Conservation (phyloP, 331 rosid genomes). For the Pyrus hybrid region DNA sequence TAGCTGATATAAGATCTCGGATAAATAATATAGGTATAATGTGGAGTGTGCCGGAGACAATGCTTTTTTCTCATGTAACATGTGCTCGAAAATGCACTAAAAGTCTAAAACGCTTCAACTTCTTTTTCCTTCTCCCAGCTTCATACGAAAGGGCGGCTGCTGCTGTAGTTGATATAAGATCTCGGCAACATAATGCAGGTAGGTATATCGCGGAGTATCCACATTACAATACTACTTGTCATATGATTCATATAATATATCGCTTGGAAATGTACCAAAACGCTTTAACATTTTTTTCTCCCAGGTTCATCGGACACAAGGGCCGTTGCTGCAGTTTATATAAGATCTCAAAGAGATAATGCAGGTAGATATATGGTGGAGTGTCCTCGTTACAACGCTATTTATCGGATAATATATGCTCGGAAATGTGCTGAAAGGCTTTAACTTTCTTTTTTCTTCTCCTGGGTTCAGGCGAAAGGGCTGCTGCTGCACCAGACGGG, state of each 20-base stretch:
- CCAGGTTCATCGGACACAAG: constrained; percentile 11
- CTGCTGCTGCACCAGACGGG: constrained; percentile 39
- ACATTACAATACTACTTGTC: too few species aligned
- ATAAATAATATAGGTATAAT: constrained; percentile 56
- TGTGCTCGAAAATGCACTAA: neutral
- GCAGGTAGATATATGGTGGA: constrained; percentile 55
- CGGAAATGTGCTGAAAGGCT: neutral
- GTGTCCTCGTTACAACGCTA: neutral
- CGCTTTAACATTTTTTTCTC: too few species aligned
- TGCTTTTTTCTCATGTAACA: constrained; percentile 6
- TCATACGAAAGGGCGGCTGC: constrained; percentile 35
- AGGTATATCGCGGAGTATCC: too few species aligned
- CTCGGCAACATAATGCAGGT: too few species aligned
- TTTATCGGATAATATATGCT: constrained; percentile 7
- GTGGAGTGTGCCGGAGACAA: neutral
- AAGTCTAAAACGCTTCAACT: neutral
- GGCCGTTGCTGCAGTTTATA: constrained; percentile 81
- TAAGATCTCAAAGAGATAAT: constrained; percentile 44
- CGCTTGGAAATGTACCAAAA: too few species aligned
- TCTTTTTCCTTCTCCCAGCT: constrained; percentile 30
- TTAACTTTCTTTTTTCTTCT: neutral
- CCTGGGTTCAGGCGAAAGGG: constrained; percentile 46
- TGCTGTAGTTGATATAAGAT: neutral
- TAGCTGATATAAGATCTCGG: constrained; percentile 55
- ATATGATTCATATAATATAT: too few species aligned